phyloP scores from a whole-genome alignment of 2,329 filamentous ascomycete species.

The Zymoseptoria brevis region DNA sequence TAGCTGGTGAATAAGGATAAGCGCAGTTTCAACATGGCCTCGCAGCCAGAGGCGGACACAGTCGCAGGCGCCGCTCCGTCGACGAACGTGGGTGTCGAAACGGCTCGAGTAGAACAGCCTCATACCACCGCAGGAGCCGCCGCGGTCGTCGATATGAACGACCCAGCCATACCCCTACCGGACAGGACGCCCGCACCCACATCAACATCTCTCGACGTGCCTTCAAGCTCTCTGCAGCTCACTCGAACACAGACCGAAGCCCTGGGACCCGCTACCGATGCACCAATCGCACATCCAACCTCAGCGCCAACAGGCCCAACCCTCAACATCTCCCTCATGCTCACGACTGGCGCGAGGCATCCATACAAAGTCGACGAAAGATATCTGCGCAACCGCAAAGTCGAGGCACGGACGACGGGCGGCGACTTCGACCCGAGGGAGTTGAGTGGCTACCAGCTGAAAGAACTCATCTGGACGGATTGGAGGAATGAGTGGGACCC shows the following conservation, averaged over 20 bases:
- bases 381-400: conserved; percentile 73
- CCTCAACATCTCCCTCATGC: conserved; percentile 72
- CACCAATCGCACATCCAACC: conserved; percentile 29
- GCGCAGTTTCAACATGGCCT: neutral
- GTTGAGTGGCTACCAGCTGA: conserved; percentile 88
- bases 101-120: neutral
- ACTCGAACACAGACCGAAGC: conserved; percentile 37
- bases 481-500: conserved; percentile 85
- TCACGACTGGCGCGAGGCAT: conserved; percentile 69
- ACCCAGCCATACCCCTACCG: neutral
- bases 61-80: conserved; percentile 12
- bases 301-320: conserved; percentile 31
- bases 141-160: conserved; percentile 1
- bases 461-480: conserved; percentile 86
- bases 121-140: neutral
- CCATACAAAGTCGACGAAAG: conserved; percentile 84
- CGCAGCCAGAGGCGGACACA: conserved; percentile 7
- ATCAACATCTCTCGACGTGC: neutral
- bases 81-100: neutral
- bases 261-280: conserved; percentile 41
- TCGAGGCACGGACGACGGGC: conserved; percentile 62
- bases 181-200: neutral
- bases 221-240: conserved; percentile 8
- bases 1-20: neutral
- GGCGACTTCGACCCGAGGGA: conserved; percentile 67